Evolutionary conservation across 2,329 filamentous ascomycete genomes (phyloP).

Genomic region (Bipolaris victoriae): DNA sequence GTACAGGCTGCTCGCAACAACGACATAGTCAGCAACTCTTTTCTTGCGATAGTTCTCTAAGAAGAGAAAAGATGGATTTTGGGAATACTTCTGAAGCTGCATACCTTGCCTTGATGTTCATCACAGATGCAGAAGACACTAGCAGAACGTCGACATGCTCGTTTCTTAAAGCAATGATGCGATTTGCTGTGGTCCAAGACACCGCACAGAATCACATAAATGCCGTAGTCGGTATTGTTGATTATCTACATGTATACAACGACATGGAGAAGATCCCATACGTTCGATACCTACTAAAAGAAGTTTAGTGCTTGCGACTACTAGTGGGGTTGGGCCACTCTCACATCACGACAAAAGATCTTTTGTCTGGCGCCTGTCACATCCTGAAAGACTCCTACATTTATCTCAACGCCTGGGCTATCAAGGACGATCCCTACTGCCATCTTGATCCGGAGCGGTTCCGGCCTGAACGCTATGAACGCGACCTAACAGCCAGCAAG

Average conservation of each 20-base stretch:
- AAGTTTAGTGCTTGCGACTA: conserved; percentile 63
- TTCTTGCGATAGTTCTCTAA: background rate
- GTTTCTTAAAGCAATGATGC: conserved; percentile 54
- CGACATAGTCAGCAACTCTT: background rate
- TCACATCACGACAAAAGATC: conserved; percentile 50
- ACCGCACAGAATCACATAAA: conserved; percentile 56
- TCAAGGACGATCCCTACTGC: conserved; percentile 8
- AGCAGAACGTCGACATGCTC: conserved; percentile 45
- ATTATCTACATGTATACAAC: conserved; percentile 44
- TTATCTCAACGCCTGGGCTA: background rate
- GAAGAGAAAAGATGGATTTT: conserved; percentile 12
- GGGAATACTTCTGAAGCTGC: conserved; percentile 9
- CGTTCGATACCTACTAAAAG: conserved; percentile 61
- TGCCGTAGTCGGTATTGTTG: conserved; percentile 45
- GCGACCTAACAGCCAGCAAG: background rate
- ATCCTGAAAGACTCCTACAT: background rate
- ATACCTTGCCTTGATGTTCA: conserved; percentile 18
- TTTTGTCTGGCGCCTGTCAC: background rate
- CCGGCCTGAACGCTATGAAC: background rate
- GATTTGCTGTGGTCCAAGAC: conserved; percentile 54
- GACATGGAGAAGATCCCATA: conserved; percentile 56
- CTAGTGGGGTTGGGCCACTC: conserved; percentile 59
- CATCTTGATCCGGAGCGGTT: conserved; percentile 26
- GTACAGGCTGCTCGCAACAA: conserved; percentile 6
- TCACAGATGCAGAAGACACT: conserved; percentile 16